Evolutionary conservation across 305 asterid species (phyloP).

Genomic region (Striga hermonthica): DNA sequence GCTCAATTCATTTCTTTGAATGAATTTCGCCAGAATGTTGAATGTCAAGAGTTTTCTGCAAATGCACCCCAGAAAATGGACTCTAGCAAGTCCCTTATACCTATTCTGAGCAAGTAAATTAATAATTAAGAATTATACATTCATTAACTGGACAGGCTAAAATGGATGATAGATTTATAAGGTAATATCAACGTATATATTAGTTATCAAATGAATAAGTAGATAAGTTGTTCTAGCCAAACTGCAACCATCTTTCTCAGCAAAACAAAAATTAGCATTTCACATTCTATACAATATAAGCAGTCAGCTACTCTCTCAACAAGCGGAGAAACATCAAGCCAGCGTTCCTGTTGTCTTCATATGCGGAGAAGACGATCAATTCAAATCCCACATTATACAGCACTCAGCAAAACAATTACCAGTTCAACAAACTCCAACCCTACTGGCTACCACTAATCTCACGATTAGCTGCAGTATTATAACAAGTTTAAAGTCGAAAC

Average conservation of each 20-base stretch:
- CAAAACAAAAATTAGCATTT: conserved; percentile 30
- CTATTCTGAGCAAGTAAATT: no score
- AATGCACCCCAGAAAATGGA: no score
- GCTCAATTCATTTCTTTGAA: no score
- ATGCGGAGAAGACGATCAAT: conserved; percentile 31
- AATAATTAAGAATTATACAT: no score
- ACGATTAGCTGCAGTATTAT: conserved; percentile 20
- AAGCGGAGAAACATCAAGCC: conserved; percentile 11
- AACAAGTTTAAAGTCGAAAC: conserved; percentile 4
- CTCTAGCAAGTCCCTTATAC: no score
- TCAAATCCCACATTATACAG: conserved; percentile 20
- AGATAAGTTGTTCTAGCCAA: no score
- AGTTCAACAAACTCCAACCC: background rate
- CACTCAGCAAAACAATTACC: conserved; percentile 24
- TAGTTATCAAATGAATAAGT: no score
- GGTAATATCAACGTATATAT: no score
- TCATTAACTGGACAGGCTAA: no score
- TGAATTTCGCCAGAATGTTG: no score
- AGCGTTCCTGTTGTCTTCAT: conserved; percentile 19
- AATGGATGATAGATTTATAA: no score
- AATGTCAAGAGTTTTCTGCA: no score
- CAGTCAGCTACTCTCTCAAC: conserved; percentile 24
- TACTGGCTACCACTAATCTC: conserved; percentile 29
- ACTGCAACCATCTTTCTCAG: conserved; percentile 11
- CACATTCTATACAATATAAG: conserved; percentile 50